These are phyloP conservation scores for Xylariales sp. DNA, from an alignment of 2,329 filamentous ascomycete genomes.

Conservation along the genomic window DNA sequence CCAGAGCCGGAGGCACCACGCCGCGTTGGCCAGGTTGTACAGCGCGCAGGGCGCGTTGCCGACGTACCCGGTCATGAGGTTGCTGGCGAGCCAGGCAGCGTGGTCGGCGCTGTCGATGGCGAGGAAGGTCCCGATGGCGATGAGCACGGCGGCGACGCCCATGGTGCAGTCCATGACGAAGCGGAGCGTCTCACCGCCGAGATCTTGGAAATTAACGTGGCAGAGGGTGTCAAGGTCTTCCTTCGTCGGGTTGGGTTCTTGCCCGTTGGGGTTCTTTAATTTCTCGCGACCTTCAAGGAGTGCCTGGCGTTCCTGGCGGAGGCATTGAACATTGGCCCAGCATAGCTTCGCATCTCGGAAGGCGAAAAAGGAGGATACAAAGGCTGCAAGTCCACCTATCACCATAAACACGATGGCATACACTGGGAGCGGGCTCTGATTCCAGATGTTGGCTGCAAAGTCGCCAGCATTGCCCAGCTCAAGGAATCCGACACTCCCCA, in stretches of 20 bases:
- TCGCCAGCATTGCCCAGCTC: conserved; percentile 53
- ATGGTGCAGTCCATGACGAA: conserved; percentile 46
- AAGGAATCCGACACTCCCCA: conserved; percentile 41
- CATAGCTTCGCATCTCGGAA: conserved; percentile 37
- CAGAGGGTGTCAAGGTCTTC: conserved; percentile 24
- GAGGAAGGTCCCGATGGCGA: conserved; percentile 47
- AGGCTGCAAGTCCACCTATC: conserved; percentile 42
- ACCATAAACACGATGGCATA: conserved; percentile 48
- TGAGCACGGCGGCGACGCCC: conserved; percentile 43
- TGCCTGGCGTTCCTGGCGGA: conserved; percentile 36
- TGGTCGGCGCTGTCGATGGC: conserved; percentile 45
- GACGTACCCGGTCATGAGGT: conserved; percentile 50
- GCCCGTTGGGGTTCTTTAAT: conserved; percentile 7
- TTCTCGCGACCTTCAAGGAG: conserved; percentile 24
- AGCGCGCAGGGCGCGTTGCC: conserved; percentile 46
- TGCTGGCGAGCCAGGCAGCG: conserved; percentile 39
- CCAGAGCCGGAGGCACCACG: conserved; percentile 42
- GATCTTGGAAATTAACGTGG: conserved; percentile 37
- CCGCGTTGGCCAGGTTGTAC: conserved; percentile 43
- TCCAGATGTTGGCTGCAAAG: conserved; percentile 56
- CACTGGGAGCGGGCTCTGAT: conserved; percentile 42
- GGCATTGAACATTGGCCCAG: conserved; percentile 39
- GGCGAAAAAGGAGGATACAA: conserved; percentile 40
- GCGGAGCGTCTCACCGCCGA: conserved; percentile 45
- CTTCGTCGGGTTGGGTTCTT: conserved; percentile 5